Conservation (phyloP, 768 basidiomycete species). For the Phaeolepiota aurea region DNA sequence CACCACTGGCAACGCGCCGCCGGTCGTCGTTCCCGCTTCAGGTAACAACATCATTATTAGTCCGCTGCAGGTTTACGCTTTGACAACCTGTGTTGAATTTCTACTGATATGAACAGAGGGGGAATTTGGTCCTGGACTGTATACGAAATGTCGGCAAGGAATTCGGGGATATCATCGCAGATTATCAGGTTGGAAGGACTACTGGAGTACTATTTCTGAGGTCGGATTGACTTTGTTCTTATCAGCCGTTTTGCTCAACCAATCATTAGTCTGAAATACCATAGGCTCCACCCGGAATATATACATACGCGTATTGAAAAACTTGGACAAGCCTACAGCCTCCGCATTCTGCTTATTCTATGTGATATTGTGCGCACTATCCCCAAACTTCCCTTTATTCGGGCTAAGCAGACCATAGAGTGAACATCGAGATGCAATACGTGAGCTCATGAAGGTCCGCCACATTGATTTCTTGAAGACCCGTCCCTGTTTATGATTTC, state of each 20-base stretch:
- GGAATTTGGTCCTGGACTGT: conserved; percentile 82
- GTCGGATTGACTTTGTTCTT: conserved; percentile 25
- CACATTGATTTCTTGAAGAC: neutral
- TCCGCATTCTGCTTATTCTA: conserved; percentile 80
- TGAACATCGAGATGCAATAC: conserved; percentile 86
- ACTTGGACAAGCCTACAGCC: conserved; percentile 71
- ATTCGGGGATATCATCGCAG: conserved; percentile 87
- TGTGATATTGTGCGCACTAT: conserved; percentile 78
- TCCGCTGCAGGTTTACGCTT: conserved; percentile 40
- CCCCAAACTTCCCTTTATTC: neutral
- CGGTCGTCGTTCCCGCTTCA: conserved; percentile 54
- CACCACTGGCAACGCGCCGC: conserved; percentile 27
- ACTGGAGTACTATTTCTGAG: conserved; percentile 90
- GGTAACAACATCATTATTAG: conserved; percentile 61
- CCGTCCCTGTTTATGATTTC: neutral
- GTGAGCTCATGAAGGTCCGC: conserved; percentile 82
- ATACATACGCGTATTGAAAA: conserved; percentile 86
- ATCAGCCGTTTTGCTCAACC: neutral
- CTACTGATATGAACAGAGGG: conserved; percentile 40
- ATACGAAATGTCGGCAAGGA: conserved; percentile 90
- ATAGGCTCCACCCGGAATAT: conserved; percentile 96
- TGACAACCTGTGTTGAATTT: neutral
- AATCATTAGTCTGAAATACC: conserved; percentile 71
- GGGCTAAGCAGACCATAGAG: conserved; percentile 35
- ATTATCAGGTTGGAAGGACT: conserved; percentile 94